Conservation (phyloP, 768 basidiomycete genomes). For the Tricholomella constricta region DNA sequence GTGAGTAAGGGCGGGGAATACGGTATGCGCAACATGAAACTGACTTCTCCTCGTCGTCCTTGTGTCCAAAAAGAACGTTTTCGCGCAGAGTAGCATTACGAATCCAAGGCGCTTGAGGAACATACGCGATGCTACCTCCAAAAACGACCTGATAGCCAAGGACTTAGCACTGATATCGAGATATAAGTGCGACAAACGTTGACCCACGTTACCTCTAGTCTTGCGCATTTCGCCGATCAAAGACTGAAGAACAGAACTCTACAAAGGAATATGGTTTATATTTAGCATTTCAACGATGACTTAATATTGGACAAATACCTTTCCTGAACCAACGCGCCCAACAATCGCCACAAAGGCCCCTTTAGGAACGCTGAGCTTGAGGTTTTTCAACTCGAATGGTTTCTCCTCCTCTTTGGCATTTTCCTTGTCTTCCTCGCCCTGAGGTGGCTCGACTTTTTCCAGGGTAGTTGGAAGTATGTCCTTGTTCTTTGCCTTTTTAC, state of each 20-base stretch:
- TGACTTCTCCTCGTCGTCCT: slow-evolving; percentile 58
- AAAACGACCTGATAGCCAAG: slow-evolving; percentile 48
- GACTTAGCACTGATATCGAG: neutral
- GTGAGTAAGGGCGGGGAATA: neutral
- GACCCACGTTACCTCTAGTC: slow-evolving; percentile 52
- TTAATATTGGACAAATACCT: slow-evolving; percentile 36
- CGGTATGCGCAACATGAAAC: neutral
- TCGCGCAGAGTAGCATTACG: slow-evolving; percentile 67
- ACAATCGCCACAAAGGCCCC: slow-evolving; percentile 73
- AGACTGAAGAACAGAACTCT: slow-evolving; percentile 60
- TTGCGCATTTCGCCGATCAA: slow-evolving; percentile 71
- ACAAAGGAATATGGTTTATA: too few species aligned
- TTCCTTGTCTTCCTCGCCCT: slow-evolving; percentile 21
- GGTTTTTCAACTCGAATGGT: slow-evolving; percentile 51
- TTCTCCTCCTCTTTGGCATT: slow-evolving; percentile 34
- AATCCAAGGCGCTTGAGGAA: slow-evolving; percentile 67
- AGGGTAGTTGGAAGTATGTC: slow-evolving; percentile 23
- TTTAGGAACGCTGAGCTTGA: slow-evolving; percentile 47
- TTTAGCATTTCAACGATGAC: neutral
- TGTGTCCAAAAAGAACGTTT: slow-evolving; percentile 75
- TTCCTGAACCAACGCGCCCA: slow-evolving; percentile 76
- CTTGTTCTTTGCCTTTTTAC: slow-evolving; percentile 21
- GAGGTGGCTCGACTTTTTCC: slow-evolving; percentile 6
- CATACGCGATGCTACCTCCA: slow-evolving; percentile 57
- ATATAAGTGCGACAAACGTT: neutral